A percentile compares a stretch with the other conserved stretches of the same genome.
phyloP scores from a whole-genome alignment of 257 asterid species.

The Galeopsis tetrahit region DNA sequence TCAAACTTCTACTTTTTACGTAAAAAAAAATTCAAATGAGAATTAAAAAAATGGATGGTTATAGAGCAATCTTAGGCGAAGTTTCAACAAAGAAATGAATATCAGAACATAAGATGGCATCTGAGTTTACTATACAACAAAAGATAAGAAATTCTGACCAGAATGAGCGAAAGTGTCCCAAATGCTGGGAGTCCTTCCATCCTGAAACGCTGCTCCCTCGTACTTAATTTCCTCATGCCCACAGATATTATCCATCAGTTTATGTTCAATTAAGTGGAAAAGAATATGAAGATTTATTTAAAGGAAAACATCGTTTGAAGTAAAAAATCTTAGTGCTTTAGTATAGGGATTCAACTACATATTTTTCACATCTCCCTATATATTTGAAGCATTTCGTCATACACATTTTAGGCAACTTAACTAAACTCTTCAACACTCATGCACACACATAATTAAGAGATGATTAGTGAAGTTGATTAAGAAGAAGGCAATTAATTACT shows the following conservation, averaged over 20 bases:
- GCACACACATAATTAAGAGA: not conserved
- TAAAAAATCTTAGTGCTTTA: no score
- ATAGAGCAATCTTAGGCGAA: no score
- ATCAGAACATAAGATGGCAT: no score
- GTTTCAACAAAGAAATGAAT: no score
- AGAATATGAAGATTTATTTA: no score
- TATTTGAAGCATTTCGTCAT: not conserved
- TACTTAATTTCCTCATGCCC: constrained; percentile 31
- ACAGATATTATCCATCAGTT: not conserved
- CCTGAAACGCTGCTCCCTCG: constrained; percentile 56
- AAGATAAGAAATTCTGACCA: constrained; percentile 12
- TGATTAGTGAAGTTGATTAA: no score
- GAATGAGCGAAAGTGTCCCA: constrained; percentile 51
- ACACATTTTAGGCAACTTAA: not conserved
- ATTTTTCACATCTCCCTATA: not conserved
- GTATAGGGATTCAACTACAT: no score
- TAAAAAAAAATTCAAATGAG: no score
- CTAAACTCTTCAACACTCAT: not conserved
- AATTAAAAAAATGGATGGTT: no score
- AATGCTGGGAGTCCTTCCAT: constrained; percentile 60
- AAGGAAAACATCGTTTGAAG: no score
- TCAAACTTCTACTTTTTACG: no score
- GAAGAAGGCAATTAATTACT: constrained; percentile 2
- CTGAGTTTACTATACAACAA: no score
- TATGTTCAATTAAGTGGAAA: not conserved